Evolutionary conservation across 169 alveolate species (phyloP), one percentile per base, ranked within the genome.

Genomic region (Prorocentrum cordatum): DNA sequence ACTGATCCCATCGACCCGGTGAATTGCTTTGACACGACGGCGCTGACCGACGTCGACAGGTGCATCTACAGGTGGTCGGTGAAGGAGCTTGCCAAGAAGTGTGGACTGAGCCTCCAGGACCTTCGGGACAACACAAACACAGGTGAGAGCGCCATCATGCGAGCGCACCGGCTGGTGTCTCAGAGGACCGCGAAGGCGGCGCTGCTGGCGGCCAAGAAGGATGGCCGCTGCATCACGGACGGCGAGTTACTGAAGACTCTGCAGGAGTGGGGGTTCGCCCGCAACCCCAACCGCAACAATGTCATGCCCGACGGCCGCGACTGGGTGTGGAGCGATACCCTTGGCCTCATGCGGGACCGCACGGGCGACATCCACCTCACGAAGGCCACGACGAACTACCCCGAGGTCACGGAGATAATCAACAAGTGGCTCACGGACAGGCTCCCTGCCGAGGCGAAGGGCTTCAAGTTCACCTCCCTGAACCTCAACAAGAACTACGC

Each of bases 301-400:
- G 82, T 70, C 29, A 36, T 70, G 61, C 82, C 82, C 61, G 38
- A 70, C 31, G 73, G 73, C 33, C 31, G 35, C 20, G 73, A 64
- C 10, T 31, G 32, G 59, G 82, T 70, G 24, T 70, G 82, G 82
- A 10, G 29, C 39, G 82, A 70, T 38, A 70, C 82, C 31, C 2
- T 70, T 33, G 82, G 82, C 14, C 50, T 70, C n/a, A 9, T 70
- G 38, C 38, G 82, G 2, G 82, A 70, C 26, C 82, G 82, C n/a
- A n/a, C n/a, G n/a, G n/a, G n/a, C n/a, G n/a, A 70, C 62, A 70
- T 70, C 27, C 82, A 70, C 27, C 62, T 70, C 42, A 70, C 82
- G 1, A 62, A 62, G 7, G 42, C 82, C 2, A 12, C 62, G 62
- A 22, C 24, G 62, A 22, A 62, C 0, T 70, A 70, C 22, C 82